Base-by-base conservation (phyloP, 2,329 filamentous ascomycete species). In the Colletotrichum lindemuthianum region DNA sequence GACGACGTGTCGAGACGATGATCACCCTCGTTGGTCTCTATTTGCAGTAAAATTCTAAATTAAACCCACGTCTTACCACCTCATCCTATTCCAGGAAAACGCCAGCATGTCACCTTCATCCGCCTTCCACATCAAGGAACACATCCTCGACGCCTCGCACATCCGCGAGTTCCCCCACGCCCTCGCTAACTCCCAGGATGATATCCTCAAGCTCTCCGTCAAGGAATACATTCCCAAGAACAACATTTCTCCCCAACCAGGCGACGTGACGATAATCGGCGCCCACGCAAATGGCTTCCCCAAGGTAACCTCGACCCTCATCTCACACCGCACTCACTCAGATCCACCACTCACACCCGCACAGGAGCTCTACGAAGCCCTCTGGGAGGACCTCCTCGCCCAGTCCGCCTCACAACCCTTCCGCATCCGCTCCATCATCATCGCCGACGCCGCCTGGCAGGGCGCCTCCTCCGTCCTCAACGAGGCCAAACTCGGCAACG, bases 231-330 rank as follows among this genome's bases (percentile, higher is more conserved):
- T 86, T 0, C 94, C 94, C 2, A 81, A 87, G 59, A 85, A 90
- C 72, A 93, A 94, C 70, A 83, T 81, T 0, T 77, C 80, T 32
- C 90, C 92, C 0, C 82, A 87, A 67, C 86, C 88, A 1, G 92
- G 92, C 39, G 92, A 96, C 76, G 81, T 97, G 8, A 97, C 93
- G 16, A 89, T 98, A 63, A 88, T 98, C 59, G 93, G 86, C 10
- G 90, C 90, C 5, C 94, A 97, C 78, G 95, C 93, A 53, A 97
- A 97, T 79, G 95, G 90, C 10, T 97, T 97, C 70, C 91, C 92
- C 10, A 98, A 97, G 84, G 92, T 92, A 75, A 58, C 15, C 6
- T 43, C 13, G 3, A 13, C 7, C 16, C 45, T 49, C 10, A 41
- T 8, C 63, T 69, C 40, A 71, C 50, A 40, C 47, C 37, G 49